Evolutionary conservation across 306 rosid genomes (phyloP).

Genomic region (Cucurbita moschata): DNA sequence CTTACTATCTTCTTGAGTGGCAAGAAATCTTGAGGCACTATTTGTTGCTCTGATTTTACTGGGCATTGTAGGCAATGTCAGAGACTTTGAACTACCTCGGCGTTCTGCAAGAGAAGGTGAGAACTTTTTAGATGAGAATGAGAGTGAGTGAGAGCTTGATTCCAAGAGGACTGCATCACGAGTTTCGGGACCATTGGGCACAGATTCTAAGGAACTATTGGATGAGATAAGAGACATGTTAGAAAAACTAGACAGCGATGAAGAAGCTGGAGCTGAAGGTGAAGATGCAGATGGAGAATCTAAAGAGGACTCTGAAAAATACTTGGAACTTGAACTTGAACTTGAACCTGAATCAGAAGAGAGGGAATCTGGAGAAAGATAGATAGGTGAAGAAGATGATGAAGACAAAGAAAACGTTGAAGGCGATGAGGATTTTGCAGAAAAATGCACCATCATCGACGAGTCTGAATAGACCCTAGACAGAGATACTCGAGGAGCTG

Average conservation of each 20-base stretch:
- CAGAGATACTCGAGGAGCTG: conserved; percentile 51
- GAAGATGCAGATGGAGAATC: conserved; percentile 58
- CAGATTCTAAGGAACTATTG: conserved; percentile 25
- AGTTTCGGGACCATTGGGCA: conserved; percentile 27
- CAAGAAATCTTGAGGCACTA: conserved; percentile 22
- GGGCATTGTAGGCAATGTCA: conserved; percentile 50
- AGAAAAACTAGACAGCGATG: conserved; percentile 43
- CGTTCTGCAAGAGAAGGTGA: conserved; percentile 82
- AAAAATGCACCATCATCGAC: conserved; percentile 45
- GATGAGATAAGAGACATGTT: conserved; percentile 35
- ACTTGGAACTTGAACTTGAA: conserved; percentile 48
- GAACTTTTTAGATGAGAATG: conserved; percentile 38
- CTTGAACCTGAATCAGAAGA: conserved; percentile 64
- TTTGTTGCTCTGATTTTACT: conserved; percentile 26
- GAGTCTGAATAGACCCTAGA: conserved; percentile 81
- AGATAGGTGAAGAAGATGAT: conserved; percentile 41
- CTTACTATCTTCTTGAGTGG: conserved; percentile 21
- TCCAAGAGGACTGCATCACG: conserved; percentile 24
- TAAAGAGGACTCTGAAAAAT: conserved; percentile 44
- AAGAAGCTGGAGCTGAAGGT: conserved; percentile 22
- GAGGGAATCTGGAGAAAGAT: conserved; percentile 70
- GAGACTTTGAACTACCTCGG: conserved; percentile 65
- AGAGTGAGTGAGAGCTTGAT: conserved; percentile 29
- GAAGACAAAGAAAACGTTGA: conserved; percentile 23
- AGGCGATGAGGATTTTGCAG: conserved; percentile 41